Conservation (phyloP, 352 stramenopile genomes). For the Globisporangium paroecandrum region DNA sequence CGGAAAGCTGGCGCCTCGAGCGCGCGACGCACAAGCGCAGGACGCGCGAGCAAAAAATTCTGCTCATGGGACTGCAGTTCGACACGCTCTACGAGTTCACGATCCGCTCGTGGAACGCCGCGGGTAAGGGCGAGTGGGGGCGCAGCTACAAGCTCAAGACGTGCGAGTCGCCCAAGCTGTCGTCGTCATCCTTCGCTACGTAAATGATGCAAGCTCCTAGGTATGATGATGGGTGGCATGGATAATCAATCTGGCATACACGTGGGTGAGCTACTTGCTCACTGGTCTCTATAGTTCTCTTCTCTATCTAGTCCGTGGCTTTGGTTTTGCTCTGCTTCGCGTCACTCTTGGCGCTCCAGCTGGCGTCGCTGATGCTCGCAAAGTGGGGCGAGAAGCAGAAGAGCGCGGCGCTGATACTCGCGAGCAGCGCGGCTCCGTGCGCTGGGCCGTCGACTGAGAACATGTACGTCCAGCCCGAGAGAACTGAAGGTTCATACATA, state of each 20-base stretch:
- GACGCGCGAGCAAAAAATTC: conserved; percentile 27
- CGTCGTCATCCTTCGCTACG: not conserved
- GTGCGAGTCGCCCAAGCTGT: conserved; percentile 27
- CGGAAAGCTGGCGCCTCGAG: conserved; percentile 39
- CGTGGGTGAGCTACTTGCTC: not conserved
- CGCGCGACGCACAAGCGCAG: conserved; percentile 41
- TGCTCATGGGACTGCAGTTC: conserved; percentile 57
- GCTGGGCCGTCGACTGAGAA: conserved; percentile 66
- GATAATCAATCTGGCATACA: not conserved
- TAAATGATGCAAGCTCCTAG: not conserved
- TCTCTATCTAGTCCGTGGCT: conserved; percentile 28
- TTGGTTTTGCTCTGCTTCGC: conserved; percentile 29
- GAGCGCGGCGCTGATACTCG: conserved; percentile 46
- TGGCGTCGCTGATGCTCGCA: conserved; percentile 29
- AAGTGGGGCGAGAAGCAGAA: conserved; percentile 74
- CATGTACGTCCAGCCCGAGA: conserved; percentile 78
- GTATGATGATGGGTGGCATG: not conserved
- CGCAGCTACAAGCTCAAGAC: conserved; percentile 38
- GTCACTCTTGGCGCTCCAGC: conserved; percentile 12
- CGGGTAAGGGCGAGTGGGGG: conserved; percentile 59
- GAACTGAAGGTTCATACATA: conserved; percentile 29
- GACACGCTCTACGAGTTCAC: conserved; percentile 56
- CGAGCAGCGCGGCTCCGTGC: conserved; percentile 62
- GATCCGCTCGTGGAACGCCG: conserved; percentile 56
- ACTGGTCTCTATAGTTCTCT: conserved; percentile 1